Evolutionary conservation across 441 rosid species (phyloP).

Genomic region (Syzygium malaccense): DNA sequence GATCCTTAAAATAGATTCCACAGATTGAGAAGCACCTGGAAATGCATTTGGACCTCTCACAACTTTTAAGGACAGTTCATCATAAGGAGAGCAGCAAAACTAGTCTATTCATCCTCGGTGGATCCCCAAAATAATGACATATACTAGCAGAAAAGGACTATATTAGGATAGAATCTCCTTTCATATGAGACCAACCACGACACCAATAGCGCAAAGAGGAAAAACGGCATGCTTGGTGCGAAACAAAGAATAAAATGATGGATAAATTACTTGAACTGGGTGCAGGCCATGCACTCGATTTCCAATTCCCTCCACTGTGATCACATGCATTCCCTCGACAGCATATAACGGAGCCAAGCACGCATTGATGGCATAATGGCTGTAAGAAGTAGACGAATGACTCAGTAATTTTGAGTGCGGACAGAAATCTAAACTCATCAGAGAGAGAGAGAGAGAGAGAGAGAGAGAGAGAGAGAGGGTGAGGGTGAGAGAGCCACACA

Average conservation of each 20-base stretch:
- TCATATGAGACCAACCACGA: not conserved
- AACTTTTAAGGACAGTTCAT: not conserved
- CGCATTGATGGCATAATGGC: constrained; percentile 92
- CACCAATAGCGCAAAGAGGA: not conserved
- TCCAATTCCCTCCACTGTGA: constrained; percentile 89
- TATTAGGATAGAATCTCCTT: not conserved
- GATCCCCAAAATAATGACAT: not conserved
- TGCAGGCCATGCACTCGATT: constrained; percentile 71
- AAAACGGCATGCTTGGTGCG: not conserved
- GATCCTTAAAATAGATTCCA: not conserved
- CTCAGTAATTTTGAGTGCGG: not conserved
- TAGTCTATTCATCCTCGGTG: not conserved
- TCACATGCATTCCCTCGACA: constrained; percentile 91
- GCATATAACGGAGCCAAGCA: constrained; percentile 92
- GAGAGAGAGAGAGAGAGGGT: no score
- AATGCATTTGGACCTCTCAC: not conserved
- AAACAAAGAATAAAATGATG: not conserved
- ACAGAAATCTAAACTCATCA: not conserved
- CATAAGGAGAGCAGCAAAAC: not conserved
- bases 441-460: not conserved
- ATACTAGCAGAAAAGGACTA: not conserved
- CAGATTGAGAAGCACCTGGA: not conserved
- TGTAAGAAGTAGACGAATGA: constrained; percentile 15
- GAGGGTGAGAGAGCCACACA: constrained; percentile 22
- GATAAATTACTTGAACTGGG: constrained; percentile 63